phyloP scores from a whole-genome alignment of 1,284 basidiomycete genomes.

The Ganoderma meredithae region DNA sequence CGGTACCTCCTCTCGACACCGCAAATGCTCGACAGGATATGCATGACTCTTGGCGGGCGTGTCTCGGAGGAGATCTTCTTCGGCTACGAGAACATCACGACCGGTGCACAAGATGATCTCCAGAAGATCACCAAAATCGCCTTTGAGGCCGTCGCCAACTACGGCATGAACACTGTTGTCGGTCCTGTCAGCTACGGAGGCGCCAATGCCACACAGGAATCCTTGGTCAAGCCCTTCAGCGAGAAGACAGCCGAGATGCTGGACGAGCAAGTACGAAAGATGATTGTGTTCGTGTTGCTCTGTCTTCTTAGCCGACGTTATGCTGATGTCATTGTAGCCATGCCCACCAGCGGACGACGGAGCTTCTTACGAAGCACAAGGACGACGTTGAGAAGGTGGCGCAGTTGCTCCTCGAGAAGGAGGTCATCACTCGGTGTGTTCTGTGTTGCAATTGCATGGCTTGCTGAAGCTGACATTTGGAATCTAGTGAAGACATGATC shows the following conservation, averaged over 20 bases:
- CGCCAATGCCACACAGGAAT: slow-evolving; percentile 82
- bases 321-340: slow-evolving; percentile 49
- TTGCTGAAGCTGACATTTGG: slow-evolving; percentile 31
- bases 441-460: neutral
- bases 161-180: slow-evolving; percentile 95
- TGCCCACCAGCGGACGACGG: slow-evolving; percentile 87
- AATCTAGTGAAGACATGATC: slow-evolving; percentile 84
- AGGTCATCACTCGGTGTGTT: slow-evolving; percentile 89
- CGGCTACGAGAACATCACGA: slow-evolving; percentile 91
- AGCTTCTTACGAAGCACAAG: slow-evolving; percentile 84
- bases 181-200: slow-evolving; percentile 97
- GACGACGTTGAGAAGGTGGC: slow-evolving; percentile 96
- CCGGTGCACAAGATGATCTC: slow-evolving; percentile 96
- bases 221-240: slow-evolving; percentile 97
- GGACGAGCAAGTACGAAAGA: slow-evolving; percentile 92
- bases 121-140: slow-evolving; percentile 99
- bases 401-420: slow-evolving; percentile 88
- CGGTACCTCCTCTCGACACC: slow-evolving; percentile 95
- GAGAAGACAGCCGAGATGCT: slow-evolving; percentile 97
- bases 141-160: slow-evolving; percentile 93
- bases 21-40: slow-evolving; percentile 95
- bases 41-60: slow-evolving; percentile 99
- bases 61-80: slow-evolving; percentile 99
- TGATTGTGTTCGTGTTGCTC: slow-evolving; percentile 75
- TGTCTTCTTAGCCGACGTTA: neutral